phyloP scores from a whole-genome alignment of 2,329 filamentous ascomycete genomes.

The Aspergillus terreus region DNA sequence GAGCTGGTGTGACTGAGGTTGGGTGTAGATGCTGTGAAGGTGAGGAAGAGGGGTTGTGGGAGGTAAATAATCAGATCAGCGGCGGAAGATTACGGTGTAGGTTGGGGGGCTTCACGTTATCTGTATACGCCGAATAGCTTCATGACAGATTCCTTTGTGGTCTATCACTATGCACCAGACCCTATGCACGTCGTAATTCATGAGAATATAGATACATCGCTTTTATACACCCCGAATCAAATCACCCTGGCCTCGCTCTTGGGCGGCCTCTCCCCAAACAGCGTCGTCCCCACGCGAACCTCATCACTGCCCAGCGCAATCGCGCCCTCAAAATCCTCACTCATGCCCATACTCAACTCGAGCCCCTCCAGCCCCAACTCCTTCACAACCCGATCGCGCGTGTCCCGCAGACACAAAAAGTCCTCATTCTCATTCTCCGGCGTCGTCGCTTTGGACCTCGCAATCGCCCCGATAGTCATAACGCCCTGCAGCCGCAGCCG shows the following conservation, averaged over 20 bases:
- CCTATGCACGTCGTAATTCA: constrained; percentile 13
- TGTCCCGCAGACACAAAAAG: constrained; percentile 66
- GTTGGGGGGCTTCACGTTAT: no score
- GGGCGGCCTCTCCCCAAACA: constrained; percentile 79
- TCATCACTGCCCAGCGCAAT: constrained; percentile 79
- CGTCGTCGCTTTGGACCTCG: constrained; percentile 69
- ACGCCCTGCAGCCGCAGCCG: constrained; percentile 72
- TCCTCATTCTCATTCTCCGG: constrained; percentile 86
- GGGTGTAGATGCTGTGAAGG: no score
- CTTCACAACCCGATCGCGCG: constrained; percentile 65
- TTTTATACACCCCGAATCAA: constrained; percentile 11
- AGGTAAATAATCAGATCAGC: no score
- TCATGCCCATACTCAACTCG: constrained; percentile 99
- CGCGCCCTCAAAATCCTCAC: constrained; percentile 88
- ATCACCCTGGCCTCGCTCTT: constrained; percentile 74
- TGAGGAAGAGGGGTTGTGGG: no score
- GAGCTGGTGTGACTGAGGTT: background rate
- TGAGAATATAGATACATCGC: background rate
- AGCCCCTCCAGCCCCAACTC: constrained; percentile 60
- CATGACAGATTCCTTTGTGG: background rate
- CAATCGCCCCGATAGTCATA: constrained; percentile 98
- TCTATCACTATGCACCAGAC: background rate
- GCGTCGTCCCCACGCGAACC: constrained; percentile 88
- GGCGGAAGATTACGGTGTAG: no score
- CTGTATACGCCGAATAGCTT: background rate